These are phyloP conservation scores for Vachellia pachyceras DNA, from an alignment of 306 rosid genomes.

Conservation along the genomic window DNA sequence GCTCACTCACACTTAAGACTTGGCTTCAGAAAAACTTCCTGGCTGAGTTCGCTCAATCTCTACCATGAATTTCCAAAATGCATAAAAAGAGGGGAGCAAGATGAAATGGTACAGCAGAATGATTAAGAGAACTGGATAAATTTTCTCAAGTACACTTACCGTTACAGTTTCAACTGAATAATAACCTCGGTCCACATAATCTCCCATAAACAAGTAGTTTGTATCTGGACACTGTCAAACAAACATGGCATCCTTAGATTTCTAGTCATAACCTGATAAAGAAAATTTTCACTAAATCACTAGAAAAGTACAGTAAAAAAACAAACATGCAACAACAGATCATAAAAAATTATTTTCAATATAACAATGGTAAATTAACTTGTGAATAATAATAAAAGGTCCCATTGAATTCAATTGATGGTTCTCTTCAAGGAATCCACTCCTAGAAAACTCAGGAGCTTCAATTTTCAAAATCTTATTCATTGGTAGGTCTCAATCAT, in stretches of 20 bases:
- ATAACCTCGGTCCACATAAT: slow-evolving; percentile 99
- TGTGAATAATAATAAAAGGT: slow-evolving; percentile 28
- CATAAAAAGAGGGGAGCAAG: background rate
- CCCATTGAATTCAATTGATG: slow-evolving; percentile 35
- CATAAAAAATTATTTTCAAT: slow-evolving; percentile 24
- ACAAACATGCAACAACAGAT: slow-evolving; percentile 7
- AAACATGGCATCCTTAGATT: slow-evolving; percentile 27
- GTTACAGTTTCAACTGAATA: slow-evolving; percentile 99
- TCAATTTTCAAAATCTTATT: slow-evolving; percentile 46
- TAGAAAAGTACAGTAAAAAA: slow-evolving; percentile 28
- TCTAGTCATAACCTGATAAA: slow-evolving; percentile 7
- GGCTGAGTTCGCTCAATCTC: slow-evolving; percentile 15
- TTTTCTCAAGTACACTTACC: slow-evolving; percentile 54
- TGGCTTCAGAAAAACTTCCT: slow-evolving; percentile 4
- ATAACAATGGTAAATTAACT: slow-evolving; percentile 9
- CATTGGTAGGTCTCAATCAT: slow-evolving; percentile 53
- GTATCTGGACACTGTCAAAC: slow-evolving; percentile 95
- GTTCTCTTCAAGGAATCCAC: slow-evolving; percentile 47
- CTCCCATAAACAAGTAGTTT: slow-evolving; percentile 98
- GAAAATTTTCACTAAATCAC: background rate
- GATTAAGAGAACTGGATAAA: slow-evolving; percentile 15
- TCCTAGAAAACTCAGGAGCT: slow-evolving; percentile 46
- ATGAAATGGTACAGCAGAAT: background rate
- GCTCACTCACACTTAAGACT: slow-evolving; percentile 29
- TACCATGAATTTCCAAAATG: slow-evolving; percentile 25